These are phyloP conservation scores for Bretschneidera sinensis DNA, from an alignment of 345 rosid genomes.

Conservation along the genomic window DNA sequence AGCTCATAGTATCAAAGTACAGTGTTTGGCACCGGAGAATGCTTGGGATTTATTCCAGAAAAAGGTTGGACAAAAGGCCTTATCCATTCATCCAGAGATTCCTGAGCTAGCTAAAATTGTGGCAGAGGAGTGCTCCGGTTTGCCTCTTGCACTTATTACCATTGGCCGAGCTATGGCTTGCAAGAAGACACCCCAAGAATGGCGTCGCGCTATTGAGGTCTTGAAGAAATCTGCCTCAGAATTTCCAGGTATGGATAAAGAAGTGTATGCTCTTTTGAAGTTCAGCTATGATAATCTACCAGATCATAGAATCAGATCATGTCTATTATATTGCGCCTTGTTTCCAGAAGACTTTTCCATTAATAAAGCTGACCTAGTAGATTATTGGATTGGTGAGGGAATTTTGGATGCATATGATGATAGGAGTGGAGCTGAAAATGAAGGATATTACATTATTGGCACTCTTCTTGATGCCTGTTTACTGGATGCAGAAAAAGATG, in stretches of 20 bases:
- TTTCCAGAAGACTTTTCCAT: slow-evolving; percentile 12
- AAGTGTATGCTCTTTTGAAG: slow-evolving; percentile 5
- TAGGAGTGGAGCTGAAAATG: not conserved
- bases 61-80: slow-evolving; percentile 26
- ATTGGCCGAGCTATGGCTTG: slow-evolving; percentile 34
- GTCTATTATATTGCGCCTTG: slow-evolving; percentile 9
- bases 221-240: no score
- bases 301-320: not conserved
- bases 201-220: slow-evolving; percentile 32
- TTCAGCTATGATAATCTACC: slow-evolving; percentile 11
- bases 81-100: slow-evolving; percentile 30
- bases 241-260: not conserved
- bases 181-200: slow-evolving; percentile 28
- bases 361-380: not conserved
- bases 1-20: slow-evolving; percentile 21
- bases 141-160: slow-evolving; percentile 32
- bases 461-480: slow-evolving; percentile 21
- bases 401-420: slow-evolving; percentile 16
- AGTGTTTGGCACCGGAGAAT: slow-evolving; percentile 23
- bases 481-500: slow-evolving; percentile 16
- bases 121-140: slow-evolving; percentile 26
- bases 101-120: slow-evolving; percentile 25
- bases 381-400: slow-evolving; percentile 23
- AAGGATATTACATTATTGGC: slow-evolving; percentile 27
- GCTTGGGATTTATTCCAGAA: slow-evolving; percentile 35